A percentile compares a stretch with the other conserved stretches of the same genome.
phyloP scores from a whole-genome alignment of 306 rosid species.

The Rubus idaeus region DNA sequence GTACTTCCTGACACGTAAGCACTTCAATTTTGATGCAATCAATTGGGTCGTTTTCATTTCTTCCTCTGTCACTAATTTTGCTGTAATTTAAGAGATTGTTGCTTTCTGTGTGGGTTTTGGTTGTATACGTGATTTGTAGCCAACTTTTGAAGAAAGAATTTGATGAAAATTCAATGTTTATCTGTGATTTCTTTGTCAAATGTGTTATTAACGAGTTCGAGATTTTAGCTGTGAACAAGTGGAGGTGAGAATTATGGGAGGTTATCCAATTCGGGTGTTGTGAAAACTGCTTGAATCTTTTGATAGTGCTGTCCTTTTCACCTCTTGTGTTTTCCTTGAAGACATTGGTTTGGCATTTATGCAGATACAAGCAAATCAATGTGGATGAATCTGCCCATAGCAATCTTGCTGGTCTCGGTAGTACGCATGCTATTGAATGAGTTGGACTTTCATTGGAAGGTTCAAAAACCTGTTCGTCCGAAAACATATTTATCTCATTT shows the following conservation, averaged over 20 bases:
- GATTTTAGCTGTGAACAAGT: not conserved
- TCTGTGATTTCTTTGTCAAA: not conserved
- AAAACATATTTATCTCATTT: constrained; percentile 72
- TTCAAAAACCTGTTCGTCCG: constrained; percentile 37
- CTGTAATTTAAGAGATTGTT: not conserved
- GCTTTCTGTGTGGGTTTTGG: not conserved
- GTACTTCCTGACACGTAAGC: constrained; percentile 75
- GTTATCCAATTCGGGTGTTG: not conserved
- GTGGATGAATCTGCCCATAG: constrained; percentile 90
- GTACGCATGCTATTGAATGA: constrained; percentile 62
- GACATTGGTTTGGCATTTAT: not conserved
- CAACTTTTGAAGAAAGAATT: not conserved
- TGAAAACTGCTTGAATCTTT: not conserved
- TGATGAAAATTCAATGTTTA: not conserved
- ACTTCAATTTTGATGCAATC: not conserved
- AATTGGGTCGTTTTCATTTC: not conserved
- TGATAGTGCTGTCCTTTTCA: not conserved
- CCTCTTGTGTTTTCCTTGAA: not conserved
- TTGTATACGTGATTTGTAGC: not conserved
- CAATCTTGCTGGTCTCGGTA: constrained; percentile 69
- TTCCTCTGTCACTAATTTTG: not conserved
- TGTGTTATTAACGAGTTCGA: not conserved
- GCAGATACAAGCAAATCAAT: constrained; percentile 93
- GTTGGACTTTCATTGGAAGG: constrained; percentile 81
- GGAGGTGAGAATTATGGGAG: not conserved